Evolutionary conservation across 768 basidiomycete species (phyloP).

Genomic region (Leccinum fibrillosum): DNA sequence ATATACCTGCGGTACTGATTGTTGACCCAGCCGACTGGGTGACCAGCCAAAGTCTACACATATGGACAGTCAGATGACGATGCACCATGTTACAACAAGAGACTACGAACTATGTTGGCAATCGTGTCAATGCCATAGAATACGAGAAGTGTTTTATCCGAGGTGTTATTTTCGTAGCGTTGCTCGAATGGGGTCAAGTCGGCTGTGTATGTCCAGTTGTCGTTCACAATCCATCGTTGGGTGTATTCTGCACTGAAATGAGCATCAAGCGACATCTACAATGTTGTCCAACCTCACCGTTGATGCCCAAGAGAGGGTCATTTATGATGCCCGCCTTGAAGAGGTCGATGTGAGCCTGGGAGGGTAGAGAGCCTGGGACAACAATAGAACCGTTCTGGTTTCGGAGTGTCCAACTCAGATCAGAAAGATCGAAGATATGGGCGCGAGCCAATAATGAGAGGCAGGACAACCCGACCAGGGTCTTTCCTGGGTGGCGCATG

Average conservation of each 20-base stretch:
- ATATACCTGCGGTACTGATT: too few relatives aligned
- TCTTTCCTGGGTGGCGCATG: neutral
- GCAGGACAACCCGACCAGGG: neutral
- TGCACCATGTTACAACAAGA: neutral
- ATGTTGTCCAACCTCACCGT: conserved; percentile 34
- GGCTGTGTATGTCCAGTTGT: conserved; percentile 60
- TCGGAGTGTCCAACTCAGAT: conserved; percentile 49
- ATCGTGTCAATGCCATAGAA: conserved; percentile 59
- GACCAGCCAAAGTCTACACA: conserved; percentile 44
- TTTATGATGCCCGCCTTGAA: conserved; percentile 49
- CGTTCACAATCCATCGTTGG: conserved; percentile 52
- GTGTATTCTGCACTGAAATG: conserved; percentile 40
- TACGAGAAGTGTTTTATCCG: conserved; percentile 41
- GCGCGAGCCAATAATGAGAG: conserved; percentile 17
- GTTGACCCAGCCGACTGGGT: conserved; percentile 41
- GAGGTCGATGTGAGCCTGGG: conserved; percentile 54
- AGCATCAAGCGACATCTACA: neutral
- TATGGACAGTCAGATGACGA: neutral
- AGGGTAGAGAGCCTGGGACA: conserved; percentile 50
- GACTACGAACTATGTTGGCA: conserved; percentile 46
- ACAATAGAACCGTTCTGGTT: conserved; percentile 53
- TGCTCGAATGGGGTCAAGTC: conserved; percentile 42
- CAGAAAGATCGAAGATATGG: conserved; percentile 40
- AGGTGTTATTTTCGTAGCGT: conserved; percentile 14
- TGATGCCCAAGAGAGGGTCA: conserved; percentile 51